Evolutionary conservation across 495 filamentous ascomycete genomes (phyloP).

Genomic region (Penicillium pulvis): DNA sequence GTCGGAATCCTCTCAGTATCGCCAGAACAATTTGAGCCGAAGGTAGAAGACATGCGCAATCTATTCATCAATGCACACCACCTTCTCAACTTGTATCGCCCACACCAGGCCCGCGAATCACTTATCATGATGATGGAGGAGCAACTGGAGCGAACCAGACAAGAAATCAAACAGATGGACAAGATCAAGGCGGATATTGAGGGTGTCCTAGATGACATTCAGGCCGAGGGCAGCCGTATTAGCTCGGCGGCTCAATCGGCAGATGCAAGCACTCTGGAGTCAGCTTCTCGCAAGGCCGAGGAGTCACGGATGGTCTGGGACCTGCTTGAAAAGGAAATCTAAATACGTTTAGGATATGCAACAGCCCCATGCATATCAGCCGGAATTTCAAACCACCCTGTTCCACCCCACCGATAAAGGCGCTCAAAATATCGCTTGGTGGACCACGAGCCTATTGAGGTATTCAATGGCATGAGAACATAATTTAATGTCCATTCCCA

Average conservation of each 20-base stretch:
- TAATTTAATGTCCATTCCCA: neutral
- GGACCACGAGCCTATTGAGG: neutral
- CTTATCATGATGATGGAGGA: conserved; percentile 92
- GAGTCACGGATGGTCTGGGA: conserved; percentile 42
- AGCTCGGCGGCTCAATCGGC: conserved; percentile 10
- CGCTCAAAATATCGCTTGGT: neutral
- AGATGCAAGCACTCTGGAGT: conserved; percentile 8
- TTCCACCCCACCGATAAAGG: no score
- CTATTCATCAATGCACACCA: conserved; percentile 88
- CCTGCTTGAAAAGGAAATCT: conserved; percentile 36
- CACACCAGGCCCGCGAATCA: conserved; percentile 91
- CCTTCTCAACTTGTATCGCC: conserved; percentile 89
- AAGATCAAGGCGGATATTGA: conserved; percentile 73
- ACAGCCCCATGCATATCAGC: neutral
- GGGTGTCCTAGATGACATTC: conserved; percentile 64
- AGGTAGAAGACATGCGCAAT: conserved; percentile 73
- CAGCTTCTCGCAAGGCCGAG: conserved; percentile 22
- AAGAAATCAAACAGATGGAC: conserved; percentile 77
- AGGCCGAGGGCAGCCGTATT: conserved; percentile 41
- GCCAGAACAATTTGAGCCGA: conserved; percentile 61
- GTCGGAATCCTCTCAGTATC: conserved; percentile 66
- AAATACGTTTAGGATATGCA: neutral
- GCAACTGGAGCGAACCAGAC: conserved; percentile 69
- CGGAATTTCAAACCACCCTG: neutral
- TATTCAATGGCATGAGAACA: neutral